Evolutionary conservation across 192 early-diverging fungal species (phyloP).

Genomic region (Coemansia furcata): DNA sequence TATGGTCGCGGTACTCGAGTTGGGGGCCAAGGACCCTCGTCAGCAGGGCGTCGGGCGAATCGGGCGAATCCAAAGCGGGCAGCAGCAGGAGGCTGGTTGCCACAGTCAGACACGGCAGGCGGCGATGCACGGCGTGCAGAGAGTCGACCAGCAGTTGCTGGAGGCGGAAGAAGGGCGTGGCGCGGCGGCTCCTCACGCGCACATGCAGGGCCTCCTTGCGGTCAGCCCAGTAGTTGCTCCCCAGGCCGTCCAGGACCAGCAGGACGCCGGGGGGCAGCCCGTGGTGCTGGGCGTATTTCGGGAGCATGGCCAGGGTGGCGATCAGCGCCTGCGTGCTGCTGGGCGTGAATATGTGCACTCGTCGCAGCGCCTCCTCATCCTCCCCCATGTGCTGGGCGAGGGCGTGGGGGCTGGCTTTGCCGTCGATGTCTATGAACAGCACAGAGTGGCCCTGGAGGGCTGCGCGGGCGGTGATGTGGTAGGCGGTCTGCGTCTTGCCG

Average conservation of each 20-base stretch:
- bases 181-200: slow-evolving; percentile 20
- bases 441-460: slow-evolving; percentile 10
- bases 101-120: slow-evolving; percentile 20
- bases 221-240: slow-evolving; percentile 28
- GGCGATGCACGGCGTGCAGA: slow-evolving; percentile 13
- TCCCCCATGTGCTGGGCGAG: slow-evolving; percentile 11
- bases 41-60: neutral
- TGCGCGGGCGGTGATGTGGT: slow-evolving; percentile 23
- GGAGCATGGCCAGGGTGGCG: slow-evolving; percentile 38
- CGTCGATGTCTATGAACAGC: slow-evolving; percentile 28
- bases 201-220: slow-evolving; percentile 16
- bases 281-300: slow-evolving; percentile 5
- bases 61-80: slow-evolving; percentile 9
- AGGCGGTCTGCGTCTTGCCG: slow-evolving; percentile 41
- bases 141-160: slow-evolving; percentile 45
- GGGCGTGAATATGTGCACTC: slow-evolving; percentile 36
- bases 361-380: slow-evolving; percentile 3
- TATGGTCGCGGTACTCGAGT: slow-evolving; percentile 32
- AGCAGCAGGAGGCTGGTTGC: slow-evolving; percentile 30
- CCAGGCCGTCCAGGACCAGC: slow-evolving; percentile 27
- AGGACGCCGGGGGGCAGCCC: neutral
- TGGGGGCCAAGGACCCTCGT: slow-evolving; percentile 5
- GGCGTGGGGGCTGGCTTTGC: slow-evolving; percentile 12
- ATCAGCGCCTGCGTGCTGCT: slow-evolving; percentile 16
- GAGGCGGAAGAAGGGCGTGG: slow-evolving; percentile 38